Percentiles rank a stretch among this genome's conserved stretches.
Evolutionary conservation across 2,329 filamentous ascomycete genomes (phyloP).

Genomic region (Trichoderma sp.): DNA sequence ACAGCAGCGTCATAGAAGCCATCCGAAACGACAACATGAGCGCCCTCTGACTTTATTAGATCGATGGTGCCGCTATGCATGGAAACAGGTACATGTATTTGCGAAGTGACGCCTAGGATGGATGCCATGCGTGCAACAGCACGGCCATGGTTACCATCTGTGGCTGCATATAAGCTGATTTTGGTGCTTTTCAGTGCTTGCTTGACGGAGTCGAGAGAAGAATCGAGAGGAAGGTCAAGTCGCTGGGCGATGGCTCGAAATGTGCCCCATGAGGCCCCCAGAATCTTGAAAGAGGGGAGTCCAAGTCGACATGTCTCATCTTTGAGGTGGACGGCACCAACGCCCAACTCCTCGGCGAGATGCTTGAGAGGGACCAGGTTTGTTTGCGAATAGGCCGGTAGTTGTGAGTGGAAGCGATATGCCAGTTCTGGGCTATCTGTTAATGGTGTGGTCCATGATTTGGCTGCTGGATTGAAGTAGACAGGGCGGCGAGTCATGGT

Average conservation of each 20-base stretch:
- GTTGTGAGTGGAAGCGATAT: slow-evolving; percentile 24
- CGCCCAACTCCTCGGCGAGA: slow-evolving; percentile 58
- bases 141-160: slow-evolving; percentile 76
- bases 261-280: slow-evolving; percentile 75
- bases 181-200: slow-evolving; percentile 30
- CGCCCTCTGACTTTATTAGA: slow-evolving; percentile 63
- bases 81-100: slow-evolving; percentile 63
- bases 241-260: slow-evolving; percentile 56
- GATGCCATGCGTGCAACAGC: slow-evolving; percentile 69
- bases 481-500: slow-evolving; percentile 21
- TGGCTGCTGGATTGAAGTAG: slow-evolving; percentile 24
- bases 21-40: slow-evolving; percentile 54
- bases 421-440: slow-evolving; percentile 6
- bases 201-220: slow-evolving; percentile 47
- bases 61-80: slow-evolving; percentile 56
- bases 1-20: slow-evolving; percentile 68
- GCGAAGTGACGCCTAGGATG: slow-evolving; percentile 55
- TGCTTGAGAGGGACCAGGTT: slow-evolving; percentile 52
- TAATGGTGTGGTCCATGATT: slow-evolving; percentile 16
- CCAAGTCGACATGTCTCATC: slow-evolving; percentile 70
- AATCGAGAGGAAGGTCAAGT: slow-evolving; percentile 45
- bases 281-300: slow-evolving; percentile 75
- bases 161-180: slow-evolving; percentile 61
- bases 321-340: slow-evolving; percentile 65
- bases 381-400: slow-evolving; percentile 49